Evolutionary conservation across 2,329 filamentous ascomycete species (phyloP), one percentile per base, ranked within the genome.

Genomic region (Bertia moriformis): DNA sequence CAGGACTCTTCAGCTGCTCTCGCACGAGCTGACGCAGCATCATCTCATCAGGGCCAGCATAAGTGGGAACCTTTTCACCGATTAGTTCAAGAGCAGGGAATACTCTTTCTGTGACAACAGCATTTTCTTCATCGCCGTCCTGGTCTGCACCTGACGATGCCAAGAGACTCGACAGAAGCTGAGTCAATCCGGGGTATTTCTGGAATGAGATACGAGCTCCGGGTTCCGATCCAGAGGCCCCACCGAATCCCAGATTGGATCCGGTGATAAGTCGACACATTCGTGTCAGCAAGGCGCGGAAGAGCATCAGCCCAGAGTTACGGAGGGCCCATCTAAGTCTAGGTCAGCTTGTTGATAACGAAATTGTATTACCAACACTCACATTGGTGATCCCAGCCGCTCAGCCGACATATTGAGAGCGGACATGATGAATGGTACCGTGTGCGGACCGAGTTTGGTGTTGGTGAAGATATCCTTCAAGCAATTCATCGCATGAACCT

Each of bases 51-150:
- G 49, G 47, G n/a, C 52, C 53, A 17, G 45, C 43, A n/a, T 49
- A 38, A 15, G 54, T 52, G 0, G 60, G 59, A 1, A 60, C 46
- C 41, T 62, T 62, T 39, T 62, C 58, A 14, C 58, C 58, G 41
- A 65, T 56, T n/a, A 66, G 46, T 43, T 63, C 62, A 4, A 66
- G 47, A 1, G 60, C 62, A 5, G 61, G 61, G 45, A 65, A 66
- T 3, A 64, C 55, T 14, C 58, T 53, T 40, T 62, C 59, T 1
- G 59, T 62, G 4, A 56, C 51, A 17, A 56, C 52, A n/a, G n/a
- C n/a, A n/a, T n/a, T n/a, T 4, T 52, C 53, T 15, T 51, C 49
- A n/a, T 54, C 52, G 15, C 49, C 47, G 32, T 43, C 36, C 38
- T 46, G 33, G 37, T 42, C 41, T 39, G 46, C 40, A 10, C 15